These are phyloP conservation scores for Russula virescens DNA, from an alignment of 768 basidiomycete genomes.

Conservation along the genomic window DNA sequence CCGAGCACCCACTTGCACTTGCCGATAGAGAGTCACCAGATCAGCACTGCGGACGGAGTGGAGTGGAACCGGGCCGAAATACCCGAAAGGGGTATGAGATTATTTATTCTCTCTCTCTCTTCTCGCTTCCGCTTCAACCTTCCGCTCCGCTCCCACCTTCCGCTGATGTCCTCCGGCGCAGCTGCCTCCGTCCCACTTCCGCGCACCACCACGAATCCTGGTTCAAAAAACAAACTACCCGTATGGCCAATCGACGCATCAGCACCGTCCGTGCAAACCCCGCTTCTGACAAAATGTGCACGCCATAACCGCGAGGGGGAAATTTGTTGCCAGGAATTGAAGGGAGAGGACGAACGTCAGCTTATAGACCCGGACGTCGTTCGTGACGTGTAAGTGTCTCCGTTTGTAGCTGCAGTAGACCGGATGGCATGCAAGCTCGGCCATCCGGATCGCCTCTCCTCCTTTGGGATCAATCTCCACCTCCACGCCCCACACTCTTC, in stretches of 20 bases:
- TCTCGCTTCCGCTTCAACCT: too few relatives aligned
- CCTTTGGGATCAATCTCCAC: not conserved
- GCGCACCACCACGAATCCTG: not conserved
- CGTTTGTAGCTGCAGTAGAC: not conserved
- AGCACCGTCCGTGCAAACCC: constrained; percentile 35
- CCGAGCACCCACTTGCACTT: too few relatives aligned
- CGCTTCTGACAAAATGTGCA: constrained; percentile 54
- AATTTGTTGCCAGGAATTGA: constrained; percentile 86
- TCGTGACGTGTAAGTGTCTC: constrained; percentile 66
- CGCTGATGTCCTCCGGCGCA: constrained; percentile 4
- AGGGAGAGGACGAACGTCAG: constrained; percentile 68
- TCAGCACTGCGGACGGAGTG: too few relatives aligned
- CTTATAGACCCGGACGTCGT: constrained; percentile 84
- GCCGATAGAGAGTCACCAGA: too few relatives aligned
- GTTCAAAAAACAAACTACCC: constrained; percentile 38
- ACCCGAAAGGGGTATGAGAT: too few relatives aligned
- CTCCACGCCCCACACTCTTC: constrained; percentile 13
- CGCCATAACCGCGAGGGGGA: constrained; percentile 43
- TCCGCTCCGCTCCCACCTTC: not conserved
- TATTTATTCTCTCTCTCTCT: too few relatives aligned
- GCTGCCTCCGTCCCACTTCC: constrained; percentile 13
- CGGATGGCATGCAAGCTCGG: not conserved
- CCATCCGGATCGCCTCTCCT: not conserved
- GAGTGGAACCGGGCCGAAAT: too few relatives aligned
- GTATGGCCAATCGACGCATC: constrained; percentile 60